Conservation (phyloP, 768 basidiomycete species). For the Tulasnella sp. region DNA sequence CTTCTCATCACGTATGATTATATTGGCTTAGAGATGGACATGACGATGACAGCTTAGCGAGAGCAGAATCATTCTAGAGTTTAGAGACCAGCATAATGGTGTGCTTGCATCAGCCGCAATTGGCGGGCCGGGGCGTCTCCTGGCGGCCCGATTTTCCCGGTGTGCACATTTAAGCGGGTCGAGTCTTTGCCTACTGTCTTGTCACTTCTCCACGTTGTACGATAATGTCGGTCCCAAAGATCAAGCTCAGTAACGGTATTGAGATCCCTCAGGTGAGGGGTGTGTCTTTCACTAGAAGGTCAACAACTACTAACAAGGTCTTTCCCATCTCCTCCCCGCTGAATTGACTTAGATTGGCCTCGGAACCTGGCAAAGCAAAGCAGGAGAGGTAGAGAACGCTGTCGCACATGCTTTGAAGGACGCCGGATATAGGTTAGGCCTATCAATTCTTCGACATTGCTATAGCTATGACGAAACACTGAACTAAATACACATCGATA, state of each 20-base stretch:
- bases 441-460: neutral
- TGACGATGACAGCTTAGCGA: too few species aligned
- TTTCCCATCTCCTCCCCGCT: too few species aligned
- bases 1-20: too few species aligned
- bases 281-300: constrained; percentile 47
- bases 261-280: constrained; percentile 48
- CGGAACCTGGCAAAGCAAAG: constrained; percentile 69
- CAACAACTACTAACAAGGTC: too few species aligned
- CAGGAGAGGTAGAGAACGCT: constrained; percentile 61
- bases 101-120: too few species aligned
- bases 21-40: too few species aligned
- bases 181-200: neutral
- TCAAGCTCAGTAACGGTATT: constrained; percentile 67
- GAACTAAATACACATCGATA: constrained; percentile 27
- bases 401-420: constrained; percentile 59
- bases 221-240: constrained; percentile 33
- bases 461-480: neutral
- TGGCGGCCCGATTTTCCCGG: too few species aligned
- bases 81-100: too few species aligned
- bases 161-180: too few species aligned
- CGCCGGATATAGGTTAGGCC: constrained; percentile 47
- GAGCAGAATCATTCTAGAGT: too few species aligned
- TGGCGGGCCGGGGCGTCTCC: too few species aligned
- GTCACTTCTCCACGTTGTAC: neutral
- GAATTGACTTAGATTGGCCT: constrained; percentile 6